These are phyloP conservation scores for Globisporangium canariense DNA, from an alignment of 352 stramenopile species.

Conservation along the genomic window DNA sequence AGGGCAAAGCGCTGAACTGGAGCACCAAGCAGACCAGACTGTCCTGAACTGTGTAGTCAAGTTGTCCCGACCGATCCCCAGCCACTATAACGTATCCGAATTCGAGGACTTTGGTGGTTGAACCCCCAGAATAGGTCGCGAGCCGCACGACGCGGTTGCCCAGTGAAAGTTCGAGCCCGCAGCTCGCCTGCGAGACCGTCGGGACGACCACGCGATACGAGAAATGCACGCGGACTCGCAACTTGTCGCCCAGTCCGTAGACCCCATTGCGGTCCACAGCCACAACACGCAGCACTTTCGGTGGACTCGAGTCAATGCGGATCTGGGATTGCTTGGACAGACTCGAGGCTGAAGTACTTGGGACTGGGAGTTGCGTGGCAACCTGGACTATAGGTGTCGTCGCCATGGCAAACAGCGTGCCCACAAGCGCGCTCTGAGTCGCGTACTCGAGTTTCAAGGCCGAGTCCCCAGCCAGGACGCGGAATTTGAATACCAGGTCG, in stretches of 20 bases:
- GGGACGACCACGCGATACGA: conserved; percentile 45
- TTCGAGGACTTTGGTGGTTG: conserved; percentile 33
- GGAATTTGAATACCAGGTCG: conserved; percentile 52
- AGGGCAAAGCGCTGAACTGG: conserved; percentile 44
- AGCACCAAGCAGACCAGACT: conserved; percentile 48
- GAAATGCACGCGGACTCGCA: conserved; percentile 45
- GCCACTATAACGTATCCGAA: conserved; percentile 54
- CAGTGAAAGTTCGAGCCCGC: conserved; percentile 40
- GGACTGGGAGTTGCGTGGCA: conserved; percentile 29
- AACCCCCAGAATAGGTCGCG: conserved; percentile 50
- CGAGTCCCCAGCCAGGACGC: conserved; percentile 31
- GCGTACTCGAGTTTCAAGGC: conserved; percentile 36
- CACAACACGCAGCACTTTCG: conserved; percentile 31
- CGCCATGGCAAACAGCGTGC: conserved; percentile 37
- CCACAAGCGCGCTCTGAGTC: conserved; percentile 29
- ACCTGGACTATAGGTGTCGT: conserved; percentile 35
- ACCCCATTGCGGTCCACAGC: conserved; percentile 33
- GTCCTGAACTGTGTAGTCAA: conserved; percentile 46
- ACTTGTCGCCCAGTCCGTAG: conserved; percentile 37
- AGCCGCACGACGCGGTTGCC: conserved; percentile 28
- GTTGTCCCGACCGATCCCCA: conserved; percentile 39
- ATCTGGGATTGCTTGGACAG: conserved; percentile 35
- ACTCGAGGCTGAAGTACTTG: conserved; percentile 23
- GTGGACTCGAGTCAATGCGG: conserved; percentile 35
- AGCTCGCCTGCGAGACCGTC: conserved; percentile 12